These are phyloP conservation scores for Tetracladium setigerum DNA, from an alignment of 495 filamentous ascomycete species.

Conservation along the genomic window DNA sequence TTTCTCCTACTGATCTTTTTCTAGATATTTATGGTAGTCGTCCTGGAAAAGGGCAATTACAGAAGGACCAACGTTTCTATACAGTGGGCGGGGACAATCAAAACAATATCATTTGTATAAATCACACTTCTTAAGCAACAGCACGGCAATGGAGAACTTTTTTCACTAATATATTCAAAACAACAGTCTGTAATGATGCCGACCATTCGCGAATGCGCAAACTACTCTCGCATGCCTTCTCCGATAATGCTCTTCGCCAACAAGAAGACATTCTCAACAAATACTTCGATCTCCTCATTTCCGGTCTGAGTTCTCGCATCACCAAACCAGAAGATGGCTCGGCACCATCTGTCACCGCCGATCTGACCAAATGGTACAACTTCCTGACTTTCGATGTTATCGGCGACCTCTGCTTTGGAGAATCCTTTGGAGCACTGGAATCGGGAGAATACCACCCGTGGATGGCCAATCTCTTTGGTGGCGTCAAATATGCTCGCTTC, in stretches of 20 bases:
- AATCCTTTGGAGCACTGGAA: constrained; percentile 41
- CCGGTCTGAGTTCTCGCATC: constrained; percentile 21
- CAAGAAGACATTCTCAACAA: constrained; percentile 37
- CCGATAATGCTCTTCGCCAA: constrained; percentile 36
- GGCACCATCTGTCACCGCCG: background rate
- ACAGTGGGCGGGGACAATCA: no score
- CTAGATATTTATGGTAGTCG: background rate
- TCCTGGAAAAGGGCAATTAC: background rate
- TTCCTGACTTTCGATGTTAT: constrained; percentile 41
- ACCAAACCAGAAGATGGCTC: constrained; percentile 3
- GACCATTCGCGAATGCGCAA: constrained; percentile 35
- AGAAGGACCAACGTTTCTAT: background rate
- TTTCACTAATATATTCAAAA: no score
- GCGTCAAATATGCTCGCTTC: constrained; percentile 6
- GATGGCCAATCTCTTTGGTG: constrained; percentile 17
- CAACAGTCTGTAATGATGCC: constrained; percentile 31
- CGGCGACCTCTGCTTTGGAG: constrained; percentile 41
- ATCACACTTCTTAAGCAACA: no score
- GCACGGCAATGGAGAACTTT: no score
- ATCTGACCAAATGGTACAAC: constrained; percentile 36
- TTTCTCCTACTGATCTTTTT: no score
- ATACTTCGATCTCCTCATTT: constrained; percentile 41
- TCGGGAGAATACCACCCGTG: constrained; percentile 29
- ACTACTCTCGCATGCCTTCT: constrained; percentile 46
- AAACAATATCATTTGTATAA: no score